These are phyloP conservation scores for Pythium utonaiense DNA, from an alignment of 352 stramenopile genomes.

Conservation along the genomic window DNA sequence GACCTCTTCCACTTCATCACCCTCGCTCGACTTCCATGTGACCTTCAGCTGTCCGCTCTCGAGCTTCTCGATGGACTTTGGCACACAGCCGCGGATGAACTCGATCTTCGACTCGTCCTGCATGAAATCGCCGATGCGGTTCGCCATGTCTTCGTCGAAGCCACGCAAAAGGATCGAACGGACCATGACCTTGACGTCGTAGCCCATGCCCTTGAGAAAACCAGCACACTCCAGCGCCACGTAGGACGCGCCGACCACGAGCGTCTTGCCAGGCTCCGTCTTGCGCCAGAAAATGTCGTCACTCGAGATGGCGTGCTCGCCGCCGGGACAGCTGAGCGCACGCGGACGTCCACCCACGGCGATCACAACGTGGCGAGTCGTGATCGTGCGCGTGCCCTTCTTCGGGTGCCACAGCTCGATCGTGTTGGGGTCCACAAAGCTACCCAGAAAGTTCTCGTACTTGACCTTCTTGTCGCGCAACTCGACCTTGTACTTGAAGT, in stretches of 20 bases:
- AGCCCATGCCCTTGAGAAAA: conserved; percentile 95
- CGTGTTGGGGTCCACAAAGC: conserved; percentile 92
- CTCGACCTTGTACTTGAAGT: conserved; percentile 98
- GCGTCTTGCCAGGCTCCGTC: conserved; percentile 92
- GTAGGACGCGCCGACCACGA: conserved; percentile 97
- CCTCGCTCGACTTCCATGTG: conserved; percentile 66
- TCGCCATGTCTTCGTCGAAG: conserved; percentile 97
- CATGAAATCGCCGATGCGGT: conserved; percentile 93
- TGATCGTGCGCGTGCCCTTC: conserved; percentile 90
- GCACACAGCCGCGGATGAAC: conserved; percentile 91
- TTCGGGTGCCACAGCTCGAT: conserved; percentile 88
- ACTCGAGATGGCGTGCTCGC: conserved; percentile 92
- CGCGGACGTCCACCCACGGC: conserved; percentile 93
- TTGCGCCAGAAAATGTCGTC: conserved; percentile 86
- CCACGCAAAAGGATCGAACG: conserved; percentile 95
- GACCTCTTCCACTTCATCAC: conserved; percentile 64
- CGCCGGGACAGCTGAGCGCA: conserved; percentile 84
- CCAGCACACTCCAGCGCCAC: conserved; percentile 98
- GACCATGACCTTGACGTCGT: conserved; percentile 96
- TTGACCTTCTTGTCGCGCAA: conserved; percentile 94
- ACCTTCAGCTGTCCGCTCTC: conserved; percentile 79
- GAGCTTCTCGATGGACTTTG: conserved; percentile 90
- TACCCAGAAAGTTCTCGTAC: conserved; percentile 93
- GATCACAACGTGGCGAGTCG: conserved; percentile 92
- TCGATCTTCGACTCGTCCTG: conserved; percentile 85